Evolutionary conservation across 75 land plant species (phyloP).

Genomic region (Azolla pinnata): DNA sequence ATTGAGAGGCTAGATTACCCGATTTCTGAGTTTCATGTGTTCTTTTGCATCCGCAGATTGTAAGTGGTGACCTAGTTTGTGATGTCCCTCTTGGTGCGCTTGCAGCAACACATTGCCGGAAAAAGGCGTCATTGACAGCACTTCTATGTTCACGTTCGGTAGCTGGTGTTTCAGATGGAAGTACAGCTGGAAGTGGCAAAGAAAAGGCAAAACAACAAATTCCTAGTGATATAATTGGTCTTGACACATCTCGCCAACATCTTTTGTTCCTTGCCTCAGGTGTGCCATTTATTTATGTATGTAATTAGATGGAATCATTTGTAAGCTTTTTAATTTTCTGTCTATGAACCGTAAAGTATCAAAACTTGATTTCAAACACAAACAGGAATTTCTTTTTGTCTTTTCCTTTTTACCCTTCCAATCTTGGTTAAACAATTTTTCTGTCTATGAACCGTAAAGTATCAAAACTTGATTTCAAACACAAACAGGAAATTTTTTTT

Average conservation of each 20-base stretch:
- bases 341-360: too few species aligned
- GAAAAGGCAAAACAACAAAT: constrained; percentile 73
- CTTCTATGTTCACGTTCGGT: constrained; percentile 57
- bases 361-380: too few species aligned
- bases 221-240: constrained; percentile 57
- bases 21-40: background rate
- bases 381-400: too few species aligned
- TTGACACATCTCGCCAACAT: constrained; percentile 67
- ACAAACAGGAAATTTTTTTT: too few species aligned
- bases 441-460: too few species aligned
- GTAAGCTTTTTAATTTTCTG: background rate
- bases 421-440: too few species aligned
- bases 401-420: too few species aligned
- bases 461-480: too few species aligned
- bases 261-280: constrained; percentile 68
- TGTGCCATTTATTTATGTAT: constrained; percentile 7
- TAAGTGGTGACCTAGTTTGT: constrained; percentile 92
- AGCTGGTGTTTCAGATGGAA: constrained; percentile 54
- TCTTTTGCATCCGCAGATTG: constrained; percentile 43
- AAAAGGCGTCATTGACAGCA: constrained; percentile 76
- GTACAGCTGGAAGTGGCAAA: constrained; percentile 45
- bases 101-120: constrained; percentile 84
- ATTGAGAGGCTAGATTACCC: background rate
- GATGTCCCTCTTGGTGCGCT: constrained; percentile 89
- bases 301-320: background rate